These are phyloP conservation scores for Peronospora farinosa DNA, from an alignment of 352 stramenopile genomes.

Conservation along the genomic window DNA sequence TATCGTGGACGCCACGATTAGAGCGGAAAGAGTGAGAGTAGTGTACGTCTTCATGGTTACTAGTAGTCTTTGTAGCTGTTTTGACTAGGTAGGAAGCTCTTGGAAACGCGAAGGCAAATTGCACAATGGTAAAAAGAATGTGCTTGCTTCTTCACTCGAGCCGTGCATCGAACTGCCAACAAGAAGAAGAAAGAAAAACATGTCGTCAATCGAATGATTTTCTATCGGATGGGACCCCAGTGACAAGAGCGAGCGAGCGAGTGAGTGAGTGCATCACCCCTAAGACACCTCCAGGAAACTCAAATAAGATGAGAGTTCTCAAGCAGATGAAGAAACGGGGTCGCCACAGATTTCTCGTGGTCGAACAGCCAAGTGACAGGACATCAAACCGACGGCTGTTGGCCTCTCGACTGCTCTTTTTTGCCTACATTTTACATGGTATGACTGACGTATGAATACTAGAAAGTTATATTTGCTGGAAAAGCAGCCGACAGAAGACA, in stretches of 20 bases:
- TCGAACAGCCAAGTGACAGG: background rate
- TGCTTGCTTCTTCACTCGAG: background rate
- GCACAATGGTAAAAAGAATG: background rate
- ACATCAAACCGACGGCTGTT: background rate
- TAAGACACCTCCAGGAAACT: background rate
- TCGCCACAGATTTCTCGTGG: background rate
- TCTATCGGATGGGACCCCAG: background rate
- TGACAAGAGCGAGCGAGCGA: too few species aligned
- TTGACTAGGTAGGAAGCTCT: background rate
- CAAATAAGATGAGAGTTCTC: background rate
- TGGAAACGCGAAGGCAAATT: background rate
- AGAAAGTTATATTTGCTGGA: background rate
- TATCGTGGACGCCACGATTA: background rate
- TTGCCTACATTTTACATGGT: too few species aligned
- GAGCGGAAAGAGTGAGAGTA: constrained; percentile 1
- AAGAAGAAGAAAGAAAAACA: background rate
- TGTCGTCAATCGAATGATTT: background rate
- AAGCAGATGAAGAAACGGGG: background rate
- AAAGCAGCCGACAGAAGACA: too few species aligned
- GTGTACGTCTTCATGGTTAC: constrained; percentile 8
- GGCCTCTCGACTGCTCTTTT: too few species aligned
- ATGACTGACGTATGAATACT: too few species aligned
- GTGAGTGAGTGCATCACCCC: background rate
- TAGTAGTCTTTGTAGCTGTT: background rate
- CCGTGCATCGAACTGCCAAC: background rate